Percentiles rank a stretch among this genome's conserved stretches.
Evolutionary conservation across 208 protist genomes (phyloP).

Genomic region (Tritrichomonas musculus): DNA sequence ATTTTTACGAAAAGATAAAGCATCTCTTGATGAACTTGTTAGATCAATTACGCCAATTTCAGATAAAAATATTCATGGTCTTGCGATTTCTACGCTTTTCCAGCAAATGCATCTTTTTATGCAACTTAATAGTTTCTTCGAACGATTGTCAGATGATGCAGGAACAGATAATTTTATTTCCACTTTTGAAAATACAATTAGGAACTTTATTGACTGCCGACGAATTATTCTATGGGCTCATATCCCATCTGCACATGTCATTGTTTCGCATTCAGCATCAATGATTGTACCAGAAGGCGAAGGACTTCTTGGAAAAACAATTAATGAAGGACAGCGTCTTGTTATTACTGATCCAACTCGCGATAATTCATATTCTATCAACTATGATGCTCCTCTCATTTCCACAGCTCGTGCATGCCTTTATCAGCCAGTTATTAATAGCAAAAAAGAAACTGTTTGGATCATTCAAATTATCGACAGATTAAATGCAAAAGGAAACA

Average conservation of each 20-base stretch:
- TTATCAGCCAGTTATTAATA: constrained; percentile 9
- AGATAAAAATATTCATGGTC: background rate
- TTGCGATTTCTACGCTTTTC: background rate
- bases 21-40: background rate
- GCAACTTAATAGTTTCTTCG: background rate
- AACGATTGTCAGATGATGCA: background rate
- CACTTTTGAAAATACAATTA: background rate
- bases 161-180: background rate
- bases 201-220: background rate
- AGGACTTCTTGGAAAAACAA: background rate
- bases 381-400: background rate
- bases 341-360: background rate
- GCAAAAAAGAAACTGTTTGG: background rate
- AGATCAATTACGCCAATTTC: background rate
- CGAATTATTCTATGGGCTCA: background rate
- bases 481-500: background rate
- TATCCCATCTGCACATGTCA: background rate
- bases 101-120: background rate
- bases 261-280: background rate
- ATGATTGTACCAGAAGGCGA: background rate
- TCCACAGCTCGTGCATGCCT: background rate
- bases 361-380: background rate
- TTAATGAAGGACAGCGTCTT: background rate
- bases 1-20: background rate
- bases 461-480: background rate